phyloP scores from a whole-genome alignment of 1,284 basidiomycete genomes.

The Tilletia walkeri region DNA sequence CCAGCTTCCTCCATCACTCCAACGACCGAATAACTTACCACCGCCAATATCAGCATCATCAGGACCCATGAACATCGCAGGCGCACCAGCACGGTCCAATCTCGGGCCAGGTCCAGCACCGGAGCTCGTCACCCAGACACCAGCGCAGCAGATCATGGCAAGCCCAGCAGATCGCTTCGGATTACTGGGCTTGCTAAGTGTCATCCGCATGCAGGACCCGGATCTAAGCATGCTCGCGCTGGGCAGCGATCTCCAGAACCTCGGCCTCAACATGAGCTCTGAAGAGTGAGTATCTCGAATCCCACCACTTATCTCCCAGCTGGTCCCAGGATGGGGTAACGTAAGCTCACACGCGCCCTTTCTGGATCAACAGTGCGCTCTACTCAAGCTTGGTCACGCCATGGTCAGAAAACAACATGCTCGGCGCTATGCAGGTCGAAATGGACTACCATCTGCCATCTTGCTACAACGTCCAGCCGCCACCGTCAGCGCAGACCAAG shows the following conservation, averaged over 20 bases:
- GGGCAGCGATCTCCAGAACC: conserved; percentile 86
- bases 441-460: conserved; percentile 79
- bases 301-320: conserved; percentile 20
- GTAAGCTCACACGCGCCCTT: neutral
- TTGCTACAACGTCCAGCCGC: conserved; percentile 91
- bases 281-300: conserved; percentile 66
- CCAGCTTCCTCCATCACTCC: neutral
- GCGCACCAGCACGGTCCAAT: neutral
- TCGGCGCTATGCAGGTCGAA: conserved; percentile 77
- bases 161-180: conserved; percentile 96
- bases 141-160: conserved; percentile 88
- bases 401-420: conserved; percentile 84
- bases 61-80: conserved; percentile 9
- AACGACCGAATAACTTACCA: neutral
- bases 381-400: conserved; percentile 94
- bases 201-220: conserved; percentile 86
- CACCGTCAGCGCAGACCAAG: conserved; percentile 82
- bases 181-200: conserved; percentile 77
- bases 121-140: conserved; percentile 58
- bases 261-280: conserved; percentile 85
- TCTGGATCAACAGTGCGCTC: conserved; percentile 62
- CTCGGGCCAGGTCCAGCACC: conserved; percentile 5
- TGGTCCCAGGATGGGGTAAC: conserved; percentile 9
- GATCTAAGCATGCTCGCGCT: conserved; percentile 82
- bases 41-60: neutral